These are phyloP conservation scores for Halophytophthora batemanensis DNA, from an alignment of 352 stramenopile genomes.

Conservation along the genomic window DNA sequence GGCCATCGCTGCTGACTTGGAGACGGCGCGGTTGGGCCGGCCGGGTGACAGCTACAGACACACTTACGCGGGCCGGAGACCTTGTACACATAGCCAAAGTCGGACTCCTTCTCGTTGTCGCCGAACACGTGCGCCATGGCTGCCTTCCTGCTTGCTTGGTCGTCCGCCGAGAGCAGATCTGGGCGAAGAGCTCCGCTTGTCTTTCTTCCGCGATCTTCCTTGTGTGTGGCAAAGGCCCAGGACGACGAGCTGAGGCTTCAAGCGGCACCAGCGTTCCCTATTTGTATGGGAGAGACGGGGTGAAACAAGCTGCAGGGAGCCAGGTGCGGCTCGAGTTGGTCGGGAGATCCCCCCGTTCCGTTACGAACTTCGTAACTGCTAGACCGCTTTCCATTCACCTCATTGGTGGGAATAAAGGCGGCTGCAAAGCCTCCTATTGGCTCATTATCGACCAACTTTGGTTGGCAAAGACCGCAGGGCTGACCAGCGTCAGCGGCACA, in stretches of 20 bases:
- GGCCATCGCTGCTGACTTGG: no score
- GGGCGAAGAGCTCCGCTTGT: slow-evolving; percentile 19
- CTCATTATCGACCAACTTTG: slow-evolving; percentile 16
- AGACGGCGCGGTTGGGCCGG: no score
- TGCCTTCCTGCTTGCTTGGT: slow-evolving; percentile 7
- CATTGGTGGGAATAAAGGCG: not conserved
- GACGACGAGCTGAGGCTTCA: slow-evolving; percentile 23
- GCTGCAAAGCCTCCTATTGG: slow-evolving; percentile 27
- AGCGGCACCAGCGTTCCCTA: slow-evolving; percentile 2
- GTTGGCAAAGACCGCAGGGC: slow-evolving; percentile 52
- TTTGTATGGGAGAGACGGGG: slow-evolving; percentile 7
- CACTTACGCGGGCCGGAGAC: slow-evolving; percentile 96
- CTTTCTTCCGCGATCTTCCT: slow-evolving; percentile 41
- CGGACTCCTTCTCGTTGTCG: slow-evolving; percentile 85
- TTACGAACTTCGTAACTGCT: no score
- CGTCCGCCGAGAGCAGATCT: not conserved
- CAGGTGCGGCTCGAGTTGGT: slow-evolving; percentile 9
- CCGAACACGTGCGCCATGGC: slow-evolving; percentile 82
- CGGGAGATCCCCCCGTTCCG: slow-evolving; percentile 10
- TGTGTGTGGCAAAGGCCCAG: slow-evolving; percentile 18
- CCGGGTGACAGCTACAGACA: no score
- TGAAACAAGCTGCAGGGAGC: slow-evolving; percentile 11
- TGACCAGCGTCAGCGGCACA: slow-evolving; percentile 9
- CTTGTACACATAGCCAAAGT: slow-evolving; percentile 99
- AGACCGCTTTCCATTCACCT: slow-evolving; percentile 12